phyloP scores from a whole-genome alignment of 139 green algal genomes.

The Dunaliella primolecta region DNA sequence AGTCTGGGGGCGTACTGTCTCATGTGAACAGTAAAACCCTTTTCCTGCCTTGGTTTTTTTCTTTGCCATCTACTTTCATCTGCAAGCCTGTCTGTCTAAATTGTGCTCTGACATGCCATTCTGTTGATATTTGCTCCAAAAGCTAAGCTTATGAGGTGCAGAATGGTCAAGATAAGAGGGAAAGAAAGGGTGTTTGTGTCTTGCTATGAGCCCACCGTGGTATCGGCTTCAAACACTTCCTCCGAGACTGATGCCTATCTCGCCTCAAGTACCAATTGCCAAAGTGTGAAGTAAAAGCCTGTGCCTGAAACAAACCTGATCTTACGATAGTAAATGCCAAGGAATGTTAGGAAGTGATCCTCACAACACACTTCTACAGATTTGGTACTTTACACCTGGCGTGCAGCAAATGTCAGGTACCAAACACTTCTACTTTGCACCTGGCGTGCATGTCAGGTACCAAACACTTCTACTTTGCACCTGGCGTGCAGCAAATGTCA shows the following conservation, averaged over 20 bases:
- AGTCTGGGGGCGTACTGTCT: too few relatives aligned
- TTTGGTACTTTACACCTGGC: not conserved
- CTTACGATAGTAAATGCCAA: not conserved
- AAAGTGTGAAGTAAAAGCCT: too few relatives aligned
- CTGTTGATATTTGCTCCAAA: too few relatives aligned
- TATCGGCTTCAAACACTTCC: not conserved
- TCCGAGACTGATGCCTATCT: not conserved
- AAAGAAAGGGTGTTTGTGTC: not conserved
- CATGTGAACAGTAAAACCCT: too few relatives aligned
- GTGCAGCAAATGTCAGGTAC: not conserved
- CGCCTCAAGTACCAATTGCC: not conserved
- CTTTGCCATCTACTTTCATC: too few relatives aligned
- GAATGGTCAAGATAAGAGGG: too few relatives aligned
- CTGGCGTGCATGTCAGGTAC: not conserved
- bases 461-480: not conserved
- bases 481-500: not conserved
- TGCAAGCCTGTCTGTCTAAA: too few relatives aligned
- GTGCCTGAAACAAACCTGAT: not conserved
- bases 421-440: not conserved
- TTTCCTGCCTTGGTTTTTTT: too few relatives aligned
- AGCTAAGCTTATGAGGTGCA: too few relatives aligned
- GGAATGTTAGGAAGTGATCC: not conserved
- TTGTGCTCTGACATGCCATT: too few relatives aligned
- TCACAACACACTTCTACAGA: too few relatives aligned
- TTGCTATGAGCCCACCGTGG: not conserved